A percentile compares a stretch with the other conserved stretches of the same genome.
phyloP scores from a whole-genome alignment of 2,329 filamentous ascomycete species.

The Atkinsonella hypoxylon region DNA sequence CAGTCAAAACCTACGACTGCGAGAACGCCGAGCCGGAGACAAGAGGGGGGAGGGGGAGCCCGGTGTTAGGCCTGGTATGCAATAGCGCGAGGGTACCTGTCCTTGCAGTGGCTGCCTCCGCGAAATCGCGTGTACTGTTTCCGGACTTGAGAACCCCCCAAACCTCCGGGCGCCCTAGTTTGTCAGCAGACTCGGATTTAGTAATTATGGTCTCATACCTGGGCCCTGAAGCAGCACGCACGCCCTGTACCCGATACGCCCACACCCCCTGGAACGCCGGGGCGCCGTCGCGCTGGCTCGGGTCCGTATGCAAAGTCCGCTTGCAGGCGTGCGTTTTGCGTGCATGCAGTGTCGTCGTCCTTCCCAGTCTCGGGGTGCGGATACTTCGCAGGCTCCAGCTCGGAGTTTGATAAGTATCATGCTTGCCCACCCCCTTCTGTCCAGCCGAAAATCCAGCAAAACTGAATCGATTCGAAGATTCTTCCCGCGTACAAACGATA shows the following conservation, averaged over 20 bases:
- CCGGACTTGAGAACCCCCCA: slow-evolving; percentile 6
- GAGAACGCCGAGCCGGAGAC: not conserved
- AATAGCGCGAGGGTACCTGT: slow-evolving; percentile 5
- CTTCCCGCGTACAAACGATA: not conserved
- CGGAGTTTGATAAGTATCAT: slow-evolving; percentile 5
- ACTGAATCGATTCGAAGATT: not conserved
- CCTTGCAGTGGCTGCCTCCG: not conserved
- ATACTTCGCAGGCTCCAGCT: slow-evolving; percentile 6
- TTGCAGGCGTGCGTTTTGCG: slow-evolving; percentile 14
- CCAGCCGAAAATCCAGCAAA: not conserved
- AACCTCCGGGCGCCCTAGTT: not conserved
- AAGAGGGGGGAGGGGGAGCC: not conserved
- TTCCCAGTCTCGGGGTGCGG: slow-evolving; percentile 6
- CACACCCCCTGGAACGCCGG: slow-evolving; percentile 6
- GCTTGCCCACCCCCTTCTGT: slow-evolving; percentile 1
- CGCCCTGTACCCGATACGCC: slow-evolving; percentile 4
- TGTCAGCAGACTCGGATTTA: slow-evolving; percentile 10
- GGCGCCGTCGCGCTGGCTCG: slow-evolving; percentile 15
- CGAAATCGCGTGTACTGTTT: slow-evolving; percentile 4
- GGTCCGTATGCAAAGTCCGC: slow-evolving; percentile 23
- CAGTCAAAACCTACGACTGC: not conserved
- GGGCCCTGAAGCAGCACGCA: not conserved
- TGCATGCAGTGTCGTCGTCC: slow-evolving; percentile 8
- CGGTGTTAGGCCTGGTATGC: not conserved
- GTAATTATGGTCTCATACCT: slow-evolving; percentile 3